Evolutionary conservation across 768 basidiomycete genomes (phyloP).

Genomic region (Psilocybe sp.): DNA sequence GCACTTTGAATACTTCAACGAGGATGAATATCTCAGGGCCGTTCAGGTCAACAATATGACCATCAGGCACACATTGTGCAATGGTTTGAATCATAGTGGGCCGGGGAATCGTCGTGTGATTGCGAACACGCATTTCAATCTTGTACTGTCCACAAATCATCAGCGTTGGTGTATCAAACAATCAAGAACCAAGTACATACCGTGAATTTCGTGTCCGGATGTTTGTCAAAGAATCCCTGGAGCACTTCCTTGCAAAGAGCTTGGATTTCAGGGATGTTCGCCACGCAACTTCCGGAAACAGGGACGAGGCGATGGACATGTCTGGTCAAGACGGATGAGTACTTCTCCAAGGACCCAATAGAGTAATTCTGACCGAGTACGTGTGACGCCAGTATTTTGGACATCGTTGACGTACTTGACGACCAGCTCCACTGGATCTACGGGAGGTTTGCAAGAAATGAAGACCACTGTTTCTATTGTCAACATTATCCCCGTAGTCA

Average conservation of each 20-base stretch:
- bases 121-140: slow-evolving; percentile 71
- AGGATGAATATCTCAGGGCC: slow-evolving; percentile 72
- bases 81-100: slow-evolving; percentile 61
- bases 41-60: slow-evolving; percentile 65
- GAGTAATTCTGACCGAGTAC: slow-evolving; percentile 49
- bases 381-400: slow-evolving; percentile 56
- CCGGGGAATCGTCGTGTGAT: slow-evolving; percentile 69
- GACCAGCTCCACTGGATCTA: slow-evolving; percentile 74
- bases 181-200: slow-evolving; percentile 28
- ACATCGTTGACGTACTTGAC: slow-evolving; percentile 62
- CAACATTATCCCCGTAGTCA: slow-evolving; percentile 3
- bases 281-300: slow-evolving; percentile 61
- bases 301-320: slow-evolving; percentile 72
- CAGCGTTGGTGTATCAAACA: neutral
- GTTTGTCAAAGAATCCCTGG: slow-evolving; percentile 45
- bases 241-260: slow-evolving; percentile 56
- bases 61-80: slow-evolving; percentile 66
- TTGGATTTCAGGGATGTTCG: slow-evolving; percentile 69
- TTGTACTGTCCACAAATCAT: slow-evolving; percentile 59
- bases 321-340: slow-evolving; percentile 32
- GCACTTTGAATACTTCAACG: slow-evolving; percentile 81
- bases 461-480: slow-evolving; percentile 55
- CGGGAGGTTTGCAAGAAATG: slow-evolving; percentile 74
- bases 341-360: neutral
- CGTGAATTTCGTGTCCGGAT: slow-evolving; percentile 42